Evolutionary conservation across 495 filamentous ascomycete species (phyloP), one percentile per base, ranked within the genome.

Genomic region (Trichocladium antarcticum): DNA sequence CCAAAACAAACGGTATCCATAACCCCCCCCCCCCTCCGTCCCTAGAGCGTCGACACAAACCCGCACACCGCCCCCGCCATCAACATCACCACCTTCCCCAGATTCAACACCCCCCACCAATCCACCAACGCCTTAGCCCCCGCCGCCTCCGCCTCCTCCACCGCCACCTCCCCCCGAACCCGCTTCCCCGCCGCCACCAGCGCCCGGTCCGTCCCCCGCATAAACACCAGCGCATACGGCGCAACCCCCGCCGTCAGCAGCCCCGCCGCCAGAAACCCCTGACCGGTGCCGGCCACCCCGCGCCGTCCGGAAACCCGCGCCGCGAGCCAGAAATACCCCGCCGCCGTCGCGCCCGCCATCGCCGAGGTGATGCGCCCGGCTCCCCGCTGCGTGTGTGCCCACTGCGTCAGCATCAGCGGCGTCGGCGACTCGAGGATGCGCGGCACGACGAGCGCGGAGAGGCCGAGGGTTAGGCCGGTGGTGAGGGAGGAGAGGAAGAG

Each of bases 71-170:
- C 43, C 24, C 51, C 47, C 11, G 39, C 50, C 17, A 29, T 24
- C 36, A 67, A 37, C 55, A 74, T 47, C 31, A 58, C 44, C 10
- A 65, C 58, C 51, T 75, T 58, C 6, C 63, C 72, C 37, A 79
- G 39, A 58, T 80, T 80, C 58, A 77, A 45, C 44, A 63, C 64
- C n/a, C 63, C 76, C 77, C 77, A 82, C 43, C 56, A 55, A 59
- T 79, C 74, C 1, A 82, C 59, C 54, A 80, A 53, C 27, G 57
- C 63, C 54, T 76, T 69, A 27, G 68, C 60, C 1, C 63, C 63
- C 42, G 17, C 31, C 47, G 40, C 47, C 51, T 48, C 37, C 27
- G 38, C 31, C 53, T 17, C 42, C 7, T n/a, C 21, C 2, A 38
- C 42, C 42, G 16, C 46, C 12, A 34, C 42, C 53, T 49, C 38